Conservation (phyloP, 495 filamentous ascomycete genomes). For the Penicillium atrosanguineum region DNA sequence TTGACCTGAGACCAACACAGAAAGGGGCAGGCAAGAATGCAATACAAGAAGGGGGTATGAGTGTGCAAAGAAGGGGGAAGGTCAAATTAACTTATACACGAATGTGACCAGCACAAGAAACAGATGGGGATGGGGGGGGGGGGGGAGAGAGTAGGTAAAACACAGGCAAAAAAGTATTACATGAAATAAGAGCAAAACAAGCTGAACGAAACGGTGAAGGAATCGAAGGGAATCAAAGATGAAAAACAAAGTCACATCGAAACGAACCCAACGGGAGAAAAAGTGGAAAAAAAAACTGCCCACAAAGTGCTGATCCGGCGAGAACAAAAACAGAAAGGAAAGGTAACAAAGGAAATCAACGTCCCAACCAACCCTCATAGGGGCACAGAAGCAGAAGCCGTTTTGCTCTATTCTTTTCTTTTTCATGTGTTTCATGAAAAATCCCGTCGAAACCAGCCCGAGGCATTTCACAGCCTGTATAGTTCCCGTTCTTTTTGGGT, state of each 20-base stretch:
- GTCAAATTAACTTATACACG: constrained; percentile 34
- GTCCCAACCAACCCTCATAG: constrained; percentile 18
- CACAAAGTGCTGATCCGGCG: constrained; percentile 7
- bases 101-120: constrained; percentile 36
- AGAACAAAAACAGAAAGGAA: constrained; percentile 11
- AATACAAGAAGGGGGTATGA: constrained; percentile 35
- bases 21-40: constrained; percentile 24
- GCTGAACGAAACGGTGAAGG: constrained; percentile 15
- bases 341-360: constrained; percentile 26
- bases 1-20: constrained; percentile 27
- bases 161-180: constrained; percentile 23
- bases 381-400: constrained; percentile 16
- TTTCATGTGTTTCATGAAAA: background rate
- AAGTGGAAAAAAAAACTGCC: constrained; percentile 1
- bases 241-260: constrained; percentile 10
- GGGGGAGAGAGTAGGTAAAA: constrained; percentile 1
- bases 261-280: constrained; percentile 1
- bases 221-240: constrained; percentile 3
- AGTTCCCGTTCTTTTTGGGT: background rate
- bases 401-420: constrained; percentile 28
- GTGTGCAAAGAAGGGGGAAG: constrained; percentile 17
- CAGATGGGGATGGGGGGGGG: background rate
- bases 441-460: constrained; percentile 3
- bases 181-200: constrained; percentile 18
- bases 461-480: background rate